Evolutionary conservation across 176 grass and related monocot species (phyloP), one percentile per base, ranked within the genome.

Genomic region (Stipa capillata): DNA sequence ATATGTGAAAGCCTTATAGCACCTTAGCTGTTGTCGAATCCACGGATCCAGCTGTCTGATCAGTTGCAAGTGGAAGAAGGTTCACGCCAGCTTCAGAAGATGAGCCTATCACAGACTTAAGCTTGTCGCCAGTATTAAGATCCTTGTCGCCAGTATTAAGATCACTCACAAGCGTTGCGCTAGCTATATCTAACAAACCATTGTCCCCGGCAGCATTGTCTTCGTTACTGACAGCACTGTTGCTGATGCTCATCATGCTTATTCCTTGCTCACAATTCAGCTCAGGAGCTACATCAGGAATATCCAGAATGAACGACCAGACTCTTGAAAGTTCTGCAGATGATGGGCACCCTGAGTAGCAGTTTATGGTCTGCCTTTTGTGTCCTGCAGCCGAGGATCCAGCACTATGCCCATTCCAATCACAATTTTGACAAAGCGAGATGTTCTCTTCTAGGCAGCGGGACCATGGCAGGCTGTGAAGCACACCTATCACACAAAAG

Each of bases 261-360:
- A 99, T 82, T 70, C 84, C 86, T 32, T 88, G 78, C 36, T 86
- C 92, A 25, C 87, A 94, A 74, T 90, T 87, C 0, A 77, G 89
- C 60, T 95, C 92, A 88, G 69, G 73, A 32, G 40, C 66, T 41
- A 91, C 81, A 88, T 80, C 41, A 68, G 83, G 90, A 40, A 90
- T 87, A 74, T 94, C 85, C 41, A 67, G 70, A 84, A 89, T 39
- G 43, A 99, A 99, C 1, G 90, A 84, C 92, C 92, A 99, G 51
- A 96, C 63, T 81, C 92, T 95, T 36, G 92, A 90, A 69, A 99
- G 82, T 52, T 99, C 97, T 73, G 90, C 92, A 77, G 90, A 74
- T 5, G 92, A 93, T 37, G 97, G 92, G 37, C 97, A 99, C 23
- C 92, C 97, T 21, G 92, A 99, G 27, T 99, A 99, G 67, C 92